phyloP scores from a whole-genome alignment of 176 grass and related monocot species.

The Musa schizocarpa region DNA sequence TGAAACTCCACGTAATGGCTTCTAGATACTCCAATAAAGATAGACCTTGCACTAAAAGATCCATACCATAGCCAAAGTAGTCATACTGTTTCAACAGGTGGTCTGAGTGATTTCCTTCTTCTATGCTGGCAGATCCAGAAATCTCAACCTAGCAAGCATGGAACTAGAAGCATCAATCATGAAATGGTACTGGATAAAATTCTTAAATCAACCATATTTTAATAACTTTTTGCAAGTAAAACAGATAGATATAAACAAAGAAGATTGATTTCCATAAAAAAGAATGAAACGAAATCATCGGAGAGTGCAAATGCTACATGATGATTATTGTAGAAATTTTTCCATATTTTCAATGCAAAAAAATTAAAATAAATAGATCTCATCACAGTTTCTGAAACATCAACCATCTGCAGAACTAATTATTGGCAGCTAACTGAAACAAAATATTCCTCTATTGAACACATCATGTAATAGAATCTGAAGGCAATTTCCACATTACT shows the following conservation, averaged over 20 bases:
- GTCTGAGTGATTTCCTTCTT: constrained; percentile 54
- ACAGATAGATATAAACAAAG: neutral
- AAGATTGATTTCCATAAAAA: neutral
- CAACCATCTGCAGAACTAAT: neutral
- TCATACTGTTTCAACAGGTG: constrained; percentile 64
- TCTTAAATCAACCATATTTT: neutral
- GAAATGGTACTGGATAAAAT: neutral
- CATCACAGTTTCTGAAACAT: too few species aligned
- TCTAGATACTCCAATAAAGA: neutral
- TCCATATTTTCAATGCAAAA: neutral
- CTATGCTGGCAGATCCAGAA: constrained; percentile 41
- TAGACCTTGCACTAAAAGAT: neutral
- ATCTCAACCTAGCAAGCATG: constrained; percentile 67
- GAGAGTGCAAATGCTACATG: too few species aligned
- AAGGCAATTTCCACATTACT: neutral
- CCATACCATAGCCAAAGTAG: constrained; percentile 87
- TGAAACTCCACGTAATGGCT: neutral
- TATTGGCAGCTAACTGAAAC: neutral
- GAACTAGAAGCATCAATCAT: constrained; percentile 2
- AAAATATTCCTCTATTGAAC: neutral
- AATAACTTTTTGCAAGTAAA: neutral
- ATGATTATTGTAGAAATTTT: neutral
- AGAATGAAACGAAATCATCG: neutral
- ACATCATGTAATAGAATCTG: neutral
- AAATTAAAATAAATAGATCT: neutral